These are phyloP conservation scores for Didymella pomorum DNA, from an alignment of 2,329 filamentous ascomycete species.

Conservation along the genomic window DNA sequence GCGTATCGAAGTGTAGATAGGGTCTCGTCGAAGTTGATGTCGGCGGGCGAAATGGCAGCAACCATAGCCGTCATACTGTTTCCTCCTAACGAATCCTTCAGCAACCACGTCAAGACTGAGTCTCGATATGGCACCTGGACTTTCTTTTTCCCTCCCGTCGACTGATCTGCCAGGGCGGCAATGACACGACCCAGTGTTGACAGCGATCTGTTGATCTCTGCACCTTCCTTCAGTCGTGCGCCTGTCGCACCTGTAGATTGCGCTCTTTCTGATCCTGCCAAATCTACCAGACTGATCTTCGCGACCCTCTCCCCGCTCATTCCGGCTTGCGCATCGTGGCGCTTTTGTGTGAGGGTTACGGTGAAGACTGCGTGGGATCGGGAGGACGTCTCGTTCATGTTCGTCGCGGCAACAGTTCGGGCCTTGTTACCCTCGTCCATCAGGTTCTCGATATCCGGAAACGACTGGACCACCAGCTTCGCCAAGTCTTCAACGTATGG, in stretches of 20 bases:
- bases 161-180: conserved; percentile 90
- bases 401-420: conserved; percentile 94
- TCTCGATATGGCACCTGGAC: conserved; percentile 94
- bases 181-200: conserved; percentile 98
- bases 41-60: conserved; percentile 95
- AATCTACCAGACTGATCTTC: conserved; percentile 96
- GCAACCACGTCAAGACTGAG: conserved; percentile 92
- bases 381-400: conserved; percentile 99
- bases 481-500: conserved; percentile 98
- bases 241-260: conserved; percentile 97
- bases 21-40: conserved; percentile 99
- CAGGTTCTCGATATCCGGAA: conserved; percentile 93
- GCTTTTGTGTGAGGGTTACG: conserved; percentile 92
- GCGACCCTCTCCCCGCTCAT: conserved; percentile 98
- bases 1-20: conserved; percentile 94
- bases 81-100: conserved; percentile 96
- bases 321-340: conserved; percentile 87
- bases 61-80: conserved; percentile 99
- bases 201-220: conserved; percentile 96
- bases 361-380: conserved; percentile 99
- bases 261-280: conserved; percentile 96
- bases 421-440: conserved; percentile 99
- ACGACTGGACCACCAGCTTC: conserved; percentile 91
- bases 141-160: conserved; percentile 76
- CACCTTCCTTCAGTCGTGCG: conserved; percentile 93